phyloP scores from a whole-genome alignment of 345 rosid genomes.

The Litchi chinensis region DNA sequence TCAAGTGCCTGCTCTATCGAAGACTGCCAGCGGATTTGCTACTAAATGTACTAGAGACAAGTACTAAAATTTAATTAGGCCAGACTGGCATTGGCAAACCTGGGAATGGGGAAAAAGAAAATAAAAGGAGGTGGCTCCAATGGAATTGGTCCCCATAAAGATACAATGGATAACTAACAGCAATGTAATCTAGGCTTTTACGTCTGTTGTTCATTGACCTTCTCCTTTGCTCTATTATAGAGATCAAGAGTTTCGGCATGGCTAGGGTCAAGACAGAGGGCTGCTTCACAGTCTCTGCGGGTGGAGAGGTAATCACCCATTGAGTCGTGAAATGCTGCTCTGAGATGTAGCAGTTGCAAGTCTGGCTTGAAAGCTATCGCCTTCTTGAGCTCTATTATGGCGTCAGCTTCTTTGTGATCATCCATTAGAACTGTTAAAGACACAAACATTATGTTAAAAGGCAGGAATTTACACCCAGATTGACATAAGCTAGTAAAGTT shows the following conservation, averaged over 20 bases:
- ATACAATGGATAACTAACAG: slow-evolving; percentile 14
- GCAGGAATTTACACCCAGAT: not conserved
- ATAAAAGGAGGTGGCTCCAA: slow-evolving; percentile 29
- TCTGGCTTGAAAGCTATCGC: slow-evolving; percentile 90
- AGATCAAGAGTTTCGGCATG: slow-evolving; percentile 70
- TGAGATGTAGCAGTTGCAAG: slow-evolving; percentile 86
- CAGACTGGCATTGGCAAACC: slow-evolving; percentile 30
- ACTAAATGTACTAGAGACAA: slow-evolving; percentile 30
- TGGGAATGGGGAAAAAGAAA: slow-evolving; percentile 4
- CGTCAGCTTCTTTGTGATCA: slow-evolving; percentile 88
- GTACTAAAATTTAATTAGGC: slow-evolving; percentile 29
- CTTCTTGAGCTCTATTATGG: slow-evolving; percentile 78
- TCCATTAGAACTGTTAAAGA: slow-evolving; percentile 88
- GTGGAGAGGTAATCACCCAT: slow-evolving; percentile 61
- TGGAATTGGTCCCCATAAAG: slow-evolving; percentile 20
- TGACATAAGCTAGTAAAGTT: slow-evolving; percentile 6
- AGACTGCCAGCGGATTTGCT: not conserved
- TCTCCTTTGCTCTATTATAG: slow-evolving; percentile 53
- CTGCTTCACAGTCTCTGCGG: slow-evolving; percentile 90
- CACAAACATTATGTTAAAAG: slow-evolving; percentile 10
- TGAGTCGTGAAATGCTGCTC: slow-evolving; percentile 91
- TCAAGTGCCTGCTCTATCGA: slow-evolving; percentile 13
- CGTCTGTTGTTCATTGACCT: slow-evolving; percentile 36
- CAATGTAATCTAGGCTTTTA: slow-evolving; percentile 26
- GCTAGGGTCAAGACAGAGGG: slow-evolving; percentile 79